Evolutionary conservation across 495 filamentous ascomycete species (phyloP), one percentile per base, ranked within the genome.

Genomic region (Aspergillus avenaceus): DNA sequence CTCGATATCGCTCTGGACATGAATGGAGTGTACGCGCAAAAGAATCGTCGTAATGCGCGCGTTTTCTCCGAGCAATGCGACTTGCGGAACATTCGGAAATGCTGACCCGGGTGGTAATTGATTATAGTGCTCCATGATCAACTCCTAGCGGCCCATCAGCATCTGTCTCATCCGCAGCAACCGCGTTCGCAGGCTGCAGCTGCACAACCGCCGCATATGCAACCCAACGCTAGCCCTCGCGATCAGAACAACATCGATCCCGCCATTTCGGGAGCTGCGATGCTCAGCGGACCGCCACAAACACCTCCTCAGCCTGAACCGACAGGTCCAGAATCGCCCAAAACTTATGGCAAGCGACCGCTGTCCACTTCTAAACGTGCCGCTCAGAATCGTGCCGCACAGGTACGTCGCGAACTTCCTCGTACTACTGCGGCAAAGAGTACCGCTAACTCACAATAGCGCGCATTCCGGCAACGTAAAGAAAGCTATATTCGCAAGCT

Each of bases 401-500:
- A 98, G 85, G 93, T 97, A 80, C 41, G 79, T 72, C 6, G 14
- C 6, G 13, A 11, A 38, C 9, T 21, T 19, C 6, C 9, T 13
- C 2, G 9, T 8, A 31, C n/a, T 9, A 14, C n/a, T 19, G 34
- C 14, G n/a, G 19, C 2, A 16, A n/a, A 41, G 16, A 13, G 6
- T n/a, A n/a, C n/a, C n/a, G 36, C 49, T 61, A 36, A 56, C 51
- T 57, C 27, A 13, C 25, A 44, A 53, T 61, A 97, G 93, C 84
- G 93, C 56, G 93, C 93, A 18, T 98, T 98, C 70, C 88, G 93
- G 21, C 91, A 97, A 75, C 87, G 93, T 45, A 98, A 98, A 69
- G 93, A 98, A 71, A 87, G 84, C 26, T 96, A 97, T 65, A 98
- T 98, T 66, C 95, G 96, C 74, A 91, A 91, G 63, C 78, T 98